A percentile compares a stretch with the other conserved stretches of the same genome.
Evolutionary conservation across 129 eudicot genomes (phyloP).

Genomic region (Erigeron canadensis): DNA sequence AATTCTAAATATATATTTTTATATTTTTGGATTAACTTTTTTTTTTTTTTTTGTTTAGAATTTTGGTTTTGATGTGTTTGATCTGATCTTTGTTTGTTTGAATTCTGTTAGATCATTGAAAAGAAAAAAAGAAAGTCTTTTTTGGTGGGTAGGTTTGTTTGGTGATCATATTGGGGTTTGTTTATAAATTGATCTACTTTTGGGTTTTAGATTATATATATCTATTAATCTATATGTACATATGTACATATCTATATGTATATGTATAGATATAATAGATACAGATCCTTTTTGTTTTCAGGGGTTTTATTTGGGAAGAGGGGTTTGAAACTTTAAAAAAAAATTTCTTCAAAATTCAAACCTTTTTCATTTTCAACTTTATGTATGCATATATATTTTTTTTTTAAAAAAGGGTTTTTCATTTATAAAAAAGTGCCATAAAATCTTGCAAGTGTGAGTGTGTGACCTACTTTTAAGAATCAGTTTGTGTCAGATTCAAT

Average conservation of each 20-base stretch:
- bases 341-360: slow-evolving; percentile 17
- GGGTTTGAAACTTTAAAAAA: slow-evolving; percentile 35
- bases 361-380: slow-evolving; percentile 14
- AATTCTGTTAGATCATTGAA: neutral
- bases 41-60: slow-evolving; percentile 16
- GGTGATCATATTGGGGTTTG: slow-evolving; percentile 17
- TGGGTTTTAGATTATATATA: slow-evolving; percentile 26
- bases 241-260: neutral
- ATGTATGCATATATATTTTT: neutral
- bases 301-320: slow-evolving; percentile 46
- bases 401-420: slow-evolving; percentile 8
- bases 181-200: slow-evolving; percentile 40
- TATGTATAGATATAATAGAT: neutral
- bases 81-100: slow-evolving; percentile 30
- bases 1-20: neutral
- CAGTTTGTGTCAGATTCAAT: slow-evolving; percentile 31
- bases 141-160: slow-evolving; percentile 22
- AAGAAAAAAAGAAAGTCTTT: neutral
- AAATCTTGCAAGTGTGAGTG: slow-evolving; percentile 21
- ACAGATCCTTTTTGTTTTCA: slow-evolving; percentile 17
- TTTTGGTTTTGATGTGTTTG: slow-evolving; percentile 34
- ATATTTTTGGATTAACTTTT: neutral
- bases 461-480: slow-evolving; percentile 31
- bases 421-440: slow-evolving; percentile 12
- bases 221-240: neutral